Base-by-base conservation (phyloP, 2,329 filamentous ascomycete genomes). In the Fonsecaea monophora region DNA sequence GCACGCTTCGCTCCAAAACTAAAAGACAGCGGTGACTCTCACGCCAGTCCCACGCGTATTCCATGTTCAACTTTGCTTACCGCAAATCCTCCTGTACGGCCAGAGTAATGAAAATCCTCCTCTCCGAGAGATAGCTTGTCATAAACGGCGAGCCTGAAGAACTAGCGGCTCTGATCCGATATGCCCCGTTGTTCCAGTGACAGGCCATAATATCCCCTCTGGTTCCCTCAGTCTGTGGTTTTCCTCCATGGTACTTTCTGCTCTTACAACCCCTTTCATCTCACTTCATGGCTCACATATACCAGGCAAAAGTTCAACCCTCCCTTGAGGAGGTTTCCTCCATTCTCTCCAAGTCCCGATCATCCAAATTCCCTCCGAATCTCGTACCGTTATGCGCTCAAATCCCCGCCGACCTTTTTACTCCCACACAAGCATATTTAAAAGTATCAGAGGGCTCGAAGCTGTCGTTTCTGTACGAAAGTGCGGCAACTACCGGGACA, bases 401-500 rank as follows among this genome's bases (percentile, higher is more conserved):
- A 71, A 92, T 97, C 73, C 89, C 92, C 5, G 94, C 94, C 73
- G 94, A 97, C 79, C 89, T 98, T 72, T 86, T 98, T 78, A 99
- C 94, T 1, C 95, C 95, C 2, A 94, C 92, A n/a, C 87, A 92
- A 69, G 94, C 96, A 73, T 99, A 98, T 80, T 86, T 99, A 72
- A 98, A 97, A 67, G 64, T 73, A 37, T 70, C 69, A 25, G 64
- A 67, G 42, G 70, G 65, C 13, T 91, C 91, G 57, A 89, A 92
- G 72, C 89, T 92, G 75, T 97, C 94, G 3, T 98, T 97, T 78
- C 87, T 99, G 56, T 96, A 97, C 79, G 95, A 99, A 81, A 97
- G 93, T 75, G 95, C 94, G 32, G 93, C 94, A 25, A 90, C 87
- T 15, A 94, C 93, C 34, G 94, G 98, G 80, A 93, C 90, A 18